Percentiles rank a stretch among this genome's conserved stretches.
Evolutionary conservation across 768 basidiomycete species (phyloP).

Genomic region (Suillus weaverae): DNA sequence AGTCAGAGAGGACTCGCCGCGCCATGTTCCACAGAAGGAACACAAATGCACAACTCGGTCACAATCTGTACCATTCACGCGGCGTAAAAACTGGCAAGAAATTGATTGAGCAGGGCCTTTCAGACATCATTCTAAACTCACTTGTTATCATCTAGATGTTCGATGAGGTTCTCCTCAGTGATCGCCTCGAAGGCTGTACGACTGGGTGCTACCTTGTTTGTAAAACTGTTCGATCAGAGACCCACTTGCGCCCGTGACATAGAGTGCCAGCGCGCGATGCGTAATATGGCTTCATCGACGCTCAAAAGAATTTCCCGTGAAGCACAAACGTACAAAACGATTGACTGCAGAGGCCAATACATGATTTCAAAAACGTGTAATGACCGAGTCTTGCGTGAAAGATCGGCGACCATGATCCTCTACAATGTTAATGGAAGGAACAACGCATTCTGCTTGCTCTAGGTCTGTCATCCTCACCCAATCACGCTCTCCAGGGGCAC

Average conservation of each 20-base stretch:
- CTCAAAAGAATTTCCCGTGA: neutral
- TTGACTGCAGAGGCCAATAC: neutral
- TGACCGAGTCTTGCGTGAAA: neutral
- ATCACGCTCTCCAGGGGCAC: neutral
- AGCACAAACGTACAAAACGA: neutral
- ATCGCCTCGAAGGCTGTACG: constrained; percentile 23
- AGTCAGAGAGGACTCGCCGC: no score
- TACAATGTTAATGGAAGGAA: constrained; percentile 16
- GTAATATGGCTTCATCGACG: constrained; percentile 25
- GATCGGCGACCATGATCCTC: neutral
- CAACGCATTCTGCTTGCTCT: constrained; percentile 12
- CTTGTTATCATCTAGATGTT: constrained; percentile 27
- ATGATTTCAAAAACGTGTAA: neutral
- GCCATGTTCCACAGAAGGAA: no score
- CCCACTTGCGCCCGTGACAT: constrained; percentile 27
- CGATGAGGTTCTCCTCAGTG: constrained; percentile 21
- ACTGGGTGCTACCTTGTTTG: constrained; percentile 27
- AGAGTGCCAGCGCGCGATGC: constrained; percentile 30
- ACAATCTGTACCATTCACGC: no score
- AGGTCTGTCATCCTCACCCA: constrained; percentile 13
- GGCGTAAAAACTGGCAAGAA: constrained; percentile 21
- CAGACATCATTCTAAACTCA: constrained; percentile 4
- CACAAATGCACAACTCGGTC: no score
- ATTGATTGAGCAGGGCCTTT: neutral
- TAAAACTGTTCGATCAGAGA: constrained; percentile 26